phyloP scores from a whole-genome alignment of 2,329 filamentous ascomycete genomes.

The Bipolaris oryzae region DNA sequence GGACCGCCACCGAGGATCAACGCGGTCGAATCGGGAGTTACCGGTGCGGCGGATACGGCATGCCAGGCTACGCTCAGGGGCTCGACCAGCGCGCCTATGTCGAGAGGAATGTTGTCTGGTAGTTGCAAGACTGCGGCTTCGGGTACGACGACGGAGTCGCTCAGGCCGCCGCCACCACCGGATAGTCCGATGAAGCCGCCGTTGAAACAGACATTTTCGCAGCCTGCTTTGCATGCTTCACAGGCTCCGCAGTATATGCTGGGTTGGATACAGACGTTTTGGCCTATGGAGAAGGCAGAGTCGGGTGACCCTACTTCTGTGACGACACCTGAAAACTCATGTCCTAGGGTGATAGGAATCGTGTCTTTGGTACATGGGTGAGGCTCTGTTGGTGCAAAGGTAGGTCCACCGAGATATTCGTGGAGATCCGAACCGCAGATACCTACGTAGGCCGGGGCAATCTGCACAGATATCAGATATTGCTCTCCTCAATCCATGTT shows the following conservation, averaged over 20 bases:
- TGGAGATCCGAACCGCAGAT: conserved; percentile 62
- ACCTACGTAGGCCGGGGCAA: conserved; percentile 57
- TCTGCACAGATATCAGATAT: conserved; percentile 22
- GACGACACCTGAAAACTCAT: conserved; percentile 68
- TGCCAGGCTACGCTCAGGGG: conserved; percentile 70
- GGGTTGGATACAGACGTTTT: conserved; percentile 65
- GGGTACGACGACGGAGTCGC: conserved; percentile 61
- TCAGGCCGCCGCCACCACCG: conserved; percentile 62
- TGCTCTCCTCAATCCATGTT: no score
- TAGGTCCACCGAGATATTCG: conserved; percentile 58
- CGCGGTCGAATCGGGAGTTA: conserved; percentile 56
- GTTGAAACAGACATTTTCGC: conserved; percentile 64
- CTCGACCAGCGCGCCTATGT: conserved; percentile 65
- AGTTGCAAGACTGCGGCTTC: conserved; percentile 57
- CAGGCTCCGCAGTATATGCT: conserved; percentile 65
- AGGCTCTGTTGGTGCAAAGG: conserved; percentile 57
- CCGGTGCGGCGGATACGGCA: conserved; percentile 58
- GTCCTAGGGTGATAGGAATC: conserved; percentile 66
- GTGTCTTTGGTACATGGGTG: conserved; percentile 64
- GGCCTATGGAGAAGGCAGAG: conserved; percentile 57
- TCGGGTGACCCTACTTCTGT: conserved; percentile 63
- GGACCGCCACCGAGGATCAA: conserved; percentile 67
- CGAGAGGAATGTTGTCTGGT: conserved; percentile 59
- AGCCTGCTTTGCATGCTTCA: conserved; percentile 58
- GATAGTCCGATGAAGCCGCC: conserved; percentile 60